Evolutionary conservation across 78 protist species (phyloP).

Genomic region (Dictyostelium capitatum): DNA sequence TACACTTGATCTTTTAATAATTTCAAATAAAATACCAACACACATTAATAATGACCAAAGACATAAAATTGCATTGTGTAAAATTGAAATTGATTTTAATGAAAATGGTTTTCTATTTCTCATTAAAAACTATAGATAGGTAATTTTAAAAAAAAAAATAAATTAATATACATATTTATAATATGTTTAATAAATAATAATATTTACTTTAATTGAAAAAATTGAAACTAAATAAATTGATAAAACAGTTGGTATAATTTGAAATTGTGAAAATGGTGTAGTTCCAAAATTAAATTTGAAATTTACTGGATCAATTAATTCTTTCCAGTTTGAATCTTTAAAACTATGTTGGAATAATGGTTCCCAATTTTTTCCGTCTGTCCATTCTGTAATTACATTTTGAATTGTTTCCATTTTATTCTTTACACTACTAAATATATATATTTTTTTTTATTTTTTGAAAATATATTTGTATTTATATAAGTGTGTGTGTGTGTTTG

Average conservation of each 20-base stretch:
- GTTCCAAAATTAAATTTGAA: constrained; percentile 28
- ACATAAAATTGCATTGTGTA: constrained; percentile 78
- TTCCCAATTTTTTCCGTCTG: constrained; percentile 14
- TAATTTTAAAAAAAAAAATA: neutral
- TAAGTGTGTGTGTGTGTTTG: too few relatives aligned
- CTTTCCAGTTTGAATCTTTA: constrained; percentile 33
- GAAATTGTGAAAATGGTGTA: constrained; percentile 69
- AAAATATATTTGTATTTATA: too few relatives aligned
- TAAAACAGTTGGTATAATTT: constrained; percentile 36
- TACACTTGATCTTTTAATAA: constrained; percentile 36
- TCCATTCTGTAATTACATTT: constrained; percentile 21
- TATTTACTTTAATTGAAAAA: constrained; percentile 55
- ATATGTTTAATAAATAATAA: neutral
- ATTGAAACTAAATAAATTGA: constrained; percentile 38
- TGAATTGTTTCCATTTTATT: constrained; percentile 6
- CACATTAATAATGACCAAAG: constrained; percentile 77
- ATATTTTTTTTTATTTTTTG: too few relatives aligned
- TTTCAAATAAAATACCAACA: constrained; percentile 76
- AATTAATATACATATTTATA: neutral
- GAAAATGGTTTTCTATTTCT: constrained; percentile 59
- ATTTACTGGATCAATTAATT: constrained; percentile 4
- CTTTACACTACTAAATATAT: neutral
- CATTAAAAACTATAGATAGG: constrained; percentile 42
- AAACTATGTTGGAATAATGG: constrained; percentile 32
- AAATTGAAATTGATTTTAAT: constrained; percentile 19